Evolutionary conservation across 257 asterid genomes (phyloP), one percentile per base, ranked within the genome.

Genomic region (Solanum lycopersicoides): DNA sequence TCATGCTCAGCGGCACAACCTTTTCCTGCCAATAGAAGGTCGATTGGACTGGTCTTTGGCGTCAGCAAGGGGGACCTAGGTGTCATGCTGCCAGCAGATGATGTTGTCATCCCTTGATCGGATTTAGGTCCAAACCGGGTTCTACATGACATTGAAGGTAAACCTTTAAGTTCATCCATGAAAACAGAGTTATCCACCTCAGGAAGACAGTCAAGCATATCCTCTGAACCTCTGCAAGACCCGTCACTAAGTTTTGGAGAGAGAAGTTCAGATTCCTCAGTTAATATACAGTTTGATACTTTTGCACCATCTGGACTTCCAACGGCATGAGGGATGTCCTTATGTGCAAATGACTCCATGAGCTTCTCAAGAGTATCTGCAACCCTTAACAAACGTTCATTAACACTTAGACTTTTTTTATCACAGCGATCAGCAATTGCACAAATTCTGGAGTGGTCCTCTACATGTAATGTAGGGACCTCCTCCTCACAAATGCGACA

Each of bases 401-500:
- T 94, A 90, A 96, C 98, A 86, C 94, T 96, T 56, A 93, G 87
- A 88, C 99, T 99, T 90, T 95, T 95, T 79, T 94, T 95, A 93
- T 97, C 99, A 87, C 99, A 96, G 63, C 99, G 92, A 95, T 97
- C 97, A 35, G 99, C 98, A 83, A 97, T 92, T 66, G 99, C 97
- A 90, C 99, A 97, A 88, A 97, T 92, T 93, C 97, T 92, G 68
- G 99, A 97, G 92, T 97, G 99, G 87, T 97, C 99, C 92, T 97
- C 99, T 89, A 97, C 99, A 30, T 94, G 98, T 91, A 93, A 93
- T 86, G 99, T 97, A 47, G 98, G 98, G 88, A 97, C 98, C 91
- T 95, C 98, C 89, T 97, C 99, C 92, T 97, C 99, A 89, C 99
- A 97, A 87, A 97, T 97, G 83, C 99, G 98, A 88, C 99, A 97